Percentiles rank a stretch among this genome's conserved stretches.
Evolutionary conservation across 2,329 filamentous ascomycete species (phyloP).

Genomic region (Blastomyces parvus): DNA sequence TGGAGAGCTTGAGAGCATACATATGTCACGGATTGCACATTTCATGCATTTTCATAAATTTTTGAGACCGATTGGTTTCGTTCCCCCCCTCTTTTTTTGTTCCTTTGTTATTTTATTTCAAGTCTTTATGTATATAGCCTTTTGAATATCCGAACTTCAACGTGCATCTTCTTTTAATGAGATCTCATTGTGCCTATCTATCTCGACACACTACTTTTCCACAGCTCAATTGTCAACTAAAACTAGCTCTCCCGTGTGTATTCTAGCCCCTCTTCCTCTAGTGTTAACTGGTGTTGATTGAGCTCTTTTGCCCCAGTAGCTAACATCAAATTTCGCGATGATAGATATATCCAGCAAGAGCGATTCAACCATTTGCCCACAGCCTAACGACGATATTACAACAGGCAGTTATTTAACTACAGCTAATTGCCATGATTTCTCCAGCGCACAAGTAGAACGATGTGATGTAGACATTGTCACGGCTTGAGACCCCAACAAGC

Average conservation of each 20-base stretch:
- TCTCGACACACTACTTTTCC: neutral
- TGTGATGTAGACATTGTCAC: neutral
- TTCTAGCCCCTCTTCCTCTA: no score
- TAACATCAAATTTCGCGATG: no score
- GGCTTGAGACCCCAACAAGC: neutral
- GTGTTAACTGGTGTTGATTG: no score
- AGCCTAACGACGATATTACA: no score
- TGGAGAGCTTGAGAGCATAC: neutral
- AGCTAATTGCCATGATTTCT: no score
- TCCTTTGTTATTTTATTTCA: neutral
- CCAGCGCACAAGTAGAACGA: neutral
- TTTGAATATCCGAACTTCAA: neutral
- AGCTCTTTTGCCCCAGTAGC: neutral
- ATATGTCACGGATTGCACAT: neutral
- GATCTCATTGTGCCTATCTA: neutral
- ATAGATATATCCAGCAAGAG: neutral
- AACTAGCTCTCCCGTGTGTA: no score
- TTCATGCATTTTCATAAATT: neutral
- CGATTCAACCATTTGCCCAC: neutral
- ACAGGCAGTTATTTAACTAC: neutral
- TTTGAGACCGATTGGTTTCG: neutral
- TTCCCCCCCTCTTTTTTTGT: neutral
- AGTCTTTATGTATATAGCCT: neutral
- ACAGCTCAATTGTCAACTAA: no score
- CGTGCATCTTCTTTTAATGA: neutral